Percentiles rank a stretch among this genome's conserved stretches.
phyloP scores from a whole-genome alignment of 148 eudicot genomes.

The Rhododendron kiyosumense region DNA sequence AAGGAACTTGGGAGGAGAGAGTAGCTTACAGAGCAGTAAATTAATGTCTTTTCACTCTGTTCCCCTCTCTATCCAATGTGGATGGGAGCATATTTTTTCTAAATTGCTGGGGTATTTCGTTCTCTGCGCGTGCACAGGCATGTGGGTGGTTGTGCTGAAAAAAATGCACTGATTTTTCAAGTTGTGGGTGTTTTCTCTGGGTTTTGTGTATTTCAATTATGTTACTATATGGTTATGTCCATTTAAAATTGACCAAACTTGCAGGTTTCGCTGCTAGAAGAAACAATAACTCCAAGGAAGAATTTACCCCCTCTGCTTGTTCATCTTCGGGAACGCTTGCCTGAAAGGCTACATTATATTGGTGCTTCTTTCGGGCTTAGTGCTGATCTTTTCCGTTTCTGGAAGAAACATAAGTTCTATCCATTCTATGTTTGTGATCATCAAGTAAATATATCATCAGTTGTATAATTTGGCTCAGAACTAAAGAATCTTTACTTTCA shows the following conservation, averaged over 20 bases:
- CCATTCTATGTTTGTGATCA: conserved; percentile 12
- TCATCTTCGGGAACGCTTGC: conserved; percentile 5
- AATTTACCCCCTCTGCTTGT: conserved; percentile 7
- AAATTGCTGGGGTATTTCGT: neutral
- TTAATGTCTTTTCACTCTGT: too few relatives aligned
- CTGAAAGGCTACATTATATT: conserved; percentile 14
- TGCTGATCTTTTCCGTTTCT: conserved; percentile 10
- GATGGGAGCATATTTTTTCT: too few relatives aligned
- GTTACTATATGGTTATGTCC: too few relatives aligned
- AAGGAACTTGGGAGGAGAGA: too few relatives aligned
- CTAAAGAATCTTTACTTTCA: neutral
- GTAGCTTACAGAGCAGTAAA: too few relatives aligned
- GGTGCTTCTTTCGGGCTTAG: conserved; percentile 18
- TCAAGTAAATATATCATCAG: neutral
- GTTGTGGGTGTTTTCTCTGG: neutral
- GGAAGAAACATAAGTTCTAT: conserved; percentile 11
- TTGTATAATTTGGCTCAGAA: neutral
- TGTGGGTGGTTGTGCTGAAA: neutral
- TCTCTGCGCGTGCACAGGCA: neutral
- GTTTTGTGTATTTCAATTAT: too few relatives aligned
- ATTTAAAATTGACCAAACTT: neutral
- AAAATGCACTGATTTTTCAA: too few relatives aligned
- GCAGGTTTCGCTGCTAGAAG: conserved; percentile 12
- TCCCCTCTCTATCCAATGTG: too few relatives aligned
- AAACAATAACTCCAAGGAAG: conserved; percentile 9